Base-by-base conservation (phyloP, 148 eudicot genomes). In the Camellia granthamiana region DNA sequence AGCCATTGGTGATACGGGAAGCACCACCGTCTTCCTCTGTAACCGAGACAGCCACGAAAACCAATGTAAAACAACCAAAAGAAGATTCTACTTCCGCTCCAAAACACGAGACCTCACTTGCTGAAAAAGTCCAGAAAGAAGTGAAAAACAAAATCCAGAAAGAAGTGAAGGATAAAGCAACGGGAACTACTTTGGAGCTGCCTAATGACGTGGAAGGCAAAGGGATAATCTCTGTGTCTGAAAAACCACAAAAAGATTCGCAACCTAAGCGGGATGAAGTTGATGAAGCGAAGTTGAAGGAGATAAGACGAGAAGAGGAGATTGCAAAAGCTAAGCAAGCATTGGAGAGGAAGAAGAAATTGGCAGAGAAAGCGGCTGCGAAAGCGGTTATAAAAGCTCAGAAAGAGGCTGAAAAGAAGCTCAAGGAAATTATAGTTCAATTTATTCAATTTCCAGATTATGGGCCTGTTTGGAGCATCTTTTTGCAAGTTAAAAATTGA, bases 331-430 rank as follows among this genome's bases (percentile, higher is more conserved):
- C 90, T 75, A 88, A 86, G 77, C 91, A 81, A 64, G 97, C 99
- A 16, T 69, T 89, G 85, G 98, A 92, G 82, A 91, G 99, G 85
- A 95, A 93, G 95, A 93, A 88, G 86, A 93, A 91, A 84, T 78
- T 85, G 86, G 91, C 92, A 3, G 99, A 92, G 85, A 95, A 92
- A 91, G 90, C 93, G 7, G 95, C 95, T 8, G 91, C 92, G 7
- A 96, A 93, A 89, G 98, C 98, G 5, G 93, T 90, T 81, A 80
- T 86, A 8, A 90, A 88, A 80, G 93, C 97, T 73, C 94, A 93
- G 81, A 95, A 93, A 86, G 97, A 95, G 83, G 97, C 99, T 78
- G 98, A 93, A 75, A 93, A 93, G 91, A 95, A 95, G 89, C 90
- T 83, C 46, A 95, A 92, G 97, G 99, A 69, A 89, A 71, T 47